Evolutionary conservation across 805 yeast species (phyloP).

Genomic region (Saturnispora galanensis): DNA sequence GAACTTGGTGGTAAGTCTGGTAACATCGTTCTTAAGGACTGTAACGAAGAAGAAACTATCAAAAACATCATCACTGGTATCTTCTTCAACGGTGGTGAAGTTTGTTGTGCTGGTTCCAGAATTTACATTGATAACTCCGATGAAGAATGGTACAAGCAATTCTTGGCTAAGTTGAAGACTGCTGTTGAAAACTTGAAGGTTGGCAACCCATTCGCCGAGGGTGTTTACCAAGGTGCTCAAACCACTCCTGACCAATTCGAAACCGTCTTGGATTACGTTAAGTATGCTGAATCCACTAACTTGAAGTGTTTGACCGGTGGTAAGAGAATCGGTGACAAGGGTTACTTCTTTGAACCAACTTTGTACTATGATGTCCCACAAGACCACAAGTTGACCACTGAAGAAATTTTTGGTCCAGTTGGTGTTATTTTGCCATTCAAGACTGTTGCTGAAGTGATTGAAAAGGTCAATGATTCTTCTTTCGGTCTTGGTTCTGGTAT

Average conservation of each 20-base stretch:
- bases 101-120: conserved; percentile 89
- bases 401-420: conserved; percentile 91
- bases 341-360: conserved; percentile 73
- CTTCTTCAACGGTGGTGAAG: conserved; percentile 85
- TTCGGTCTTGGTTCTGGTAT: conserved; percentile 87
- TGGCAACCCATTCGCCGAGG: conserved; percentile 72
- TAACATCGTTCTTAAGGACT: conserved; percentile 72
- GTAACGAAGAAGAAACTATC: conserved; percentile 57
- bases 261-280: conserved; percentile 54
- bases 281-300: conserved; percentile 56
- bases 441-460: conserved; percentile 64
- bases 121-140: conserved; percentile 51
- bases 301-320: conserved; percentile 78
- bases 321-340: conserved; percentile 58
- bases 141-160: conserved; percentile 56
- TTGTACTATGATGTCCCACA: conserved; percentile 74
- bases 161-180: conserved; percentile 46
- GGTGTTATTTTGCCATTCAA: conserved; percentile 65
- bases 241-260: conserved; percentile 58
- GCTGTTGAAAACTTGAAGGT: conserved; percentile 46
- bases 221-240: conserved; percentile 66
- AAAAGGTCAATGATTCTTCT: conserved; percentile 63
- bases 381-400: conserved; percentile 63
- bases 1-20: conserved; percentile 91
- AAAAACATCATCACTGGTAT: conserved; percentile 65